Conservation (phyloP, 164 flowering plant genomes). For the Taxillus chinensis region DNA sequence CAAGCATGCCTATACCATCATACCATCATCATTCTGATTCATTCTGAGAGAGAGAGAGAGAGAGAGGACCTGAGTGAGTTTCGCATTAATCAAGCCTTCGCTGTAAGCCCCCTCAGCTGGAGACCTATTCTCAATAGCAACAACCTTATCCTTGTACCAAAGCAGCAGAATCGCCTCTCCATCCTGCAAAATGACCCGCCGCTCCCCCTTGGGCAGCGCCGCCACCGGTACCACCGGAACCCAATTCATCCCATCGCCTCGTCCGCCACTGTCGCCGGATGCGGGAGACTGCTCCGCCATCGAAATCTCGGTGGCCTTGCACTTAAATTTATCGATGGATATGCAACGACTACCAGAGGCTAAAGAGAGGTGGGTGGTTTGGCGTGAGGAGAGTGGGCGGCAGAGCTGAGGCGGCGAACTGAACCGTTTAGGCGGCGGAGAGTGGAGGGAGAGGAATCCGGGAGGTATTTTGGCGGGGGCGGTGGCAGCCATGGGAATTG, state of each 20-base stretch:
- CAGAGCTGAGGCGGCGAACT: no score
- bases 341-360: no score
- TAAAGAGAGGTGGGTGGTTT: no score
- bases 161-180: conserved; percentile 70
- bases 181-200: conserved; percentile 80
- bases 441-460: no score
- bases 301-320: conserved; percentile 71
- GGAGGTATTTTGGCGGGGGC: no score
- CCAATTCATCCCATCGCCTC: conserved; percentile 42
- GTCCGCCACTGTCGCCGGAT: conserved; percentile 14
- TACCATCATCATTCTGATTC: no score
- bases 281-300: conserved; percentile 29
- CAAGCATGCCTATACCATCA: no score
- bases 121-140: conserved; percentile 83
- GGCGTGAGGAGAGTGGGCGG: no score
- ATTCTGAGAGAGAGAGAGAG: background rate
- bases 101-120: conserved; percentile 93
- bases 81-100: conserved; percentile 86
- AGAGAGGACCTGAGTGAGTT: conserved; percentile 55
- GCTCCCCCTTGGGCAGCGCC: conserved; percentile 85
- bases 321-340: conserved; percentile 3
- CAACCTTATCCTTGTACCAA: conserved; percentile 78
- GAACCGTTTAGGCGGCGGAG: no score
- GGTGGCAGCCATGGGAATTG: no score
- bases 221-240: conserved; percentile 82